phyloP scores from a whole-genome alignment of 129 eudicot genomes.

The Chrysanthemum lavandulifolium region DNA sequence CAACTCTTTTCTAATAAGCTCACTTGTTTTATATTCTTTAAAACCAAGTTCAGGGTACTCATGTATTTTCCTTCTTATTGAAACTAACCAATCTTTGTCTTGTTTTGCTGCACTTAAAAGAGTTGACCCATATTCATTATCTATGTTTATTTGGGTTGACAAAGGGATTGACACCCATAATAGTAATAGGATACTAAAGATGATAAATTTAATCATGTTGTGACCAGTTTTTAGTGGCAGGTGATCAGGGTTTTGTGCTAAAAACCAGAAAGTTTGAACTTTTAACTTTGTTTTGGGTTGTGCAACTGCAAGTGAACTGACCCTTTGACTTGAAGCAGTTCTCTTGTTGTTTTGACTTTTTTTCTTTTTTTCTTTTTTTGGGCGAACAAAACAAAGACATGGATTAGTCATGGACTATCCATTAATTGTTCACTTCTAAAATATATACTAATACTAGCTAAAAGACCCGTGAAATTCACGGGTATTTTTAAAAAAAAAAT shows the following conservation, averaged over 20 bases:
- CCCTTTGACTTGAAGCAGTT: too few species aligned
- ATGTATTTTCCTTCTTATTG: constrained; percentile 72
- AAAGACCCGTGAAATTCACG: too few species aligned
- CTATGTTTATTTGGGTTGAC: constrained; percentile 27
- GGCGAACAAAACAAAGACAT: too few species aligned
- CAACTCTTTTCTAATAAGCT: constrained; percentile 65
- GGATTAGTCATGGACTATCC: too few species aligned
- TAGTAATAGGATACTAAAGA: constrained; percentile 19
- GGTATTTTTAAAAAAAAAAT: too few species aligned
- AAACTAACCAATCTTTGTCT: constrained; percentile 67
- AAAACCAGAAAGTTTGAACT: neutral
- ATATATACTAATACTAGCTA: too few species aligned
- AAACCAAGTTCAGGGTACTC: constrained; percentile 80
- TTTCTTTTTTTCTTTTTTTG: too few species aligned
- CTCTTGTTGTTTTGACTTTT: too few species aligned
- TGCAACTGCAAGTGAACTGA: too few species aligned
- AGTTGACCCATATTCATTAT: constrained; percentile 32
- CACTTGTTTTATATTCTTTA: constrained; percentile 79
- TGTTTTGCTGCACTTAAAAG: constrained; percentile 45
- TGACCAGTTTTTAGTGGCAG: neutral
- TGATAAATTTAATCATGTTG: neutral
- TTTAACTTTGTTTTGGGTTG: too few species aligned
- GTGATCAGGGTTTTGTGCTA: neutral
- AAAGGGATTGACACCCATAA: constrained; percentile 16
- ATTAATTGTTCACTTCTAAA: too few species aligned